Conservation (phyloP, 2,329 filamentous ascomycete genomes). For the Neospermospora avenae region DNA sequence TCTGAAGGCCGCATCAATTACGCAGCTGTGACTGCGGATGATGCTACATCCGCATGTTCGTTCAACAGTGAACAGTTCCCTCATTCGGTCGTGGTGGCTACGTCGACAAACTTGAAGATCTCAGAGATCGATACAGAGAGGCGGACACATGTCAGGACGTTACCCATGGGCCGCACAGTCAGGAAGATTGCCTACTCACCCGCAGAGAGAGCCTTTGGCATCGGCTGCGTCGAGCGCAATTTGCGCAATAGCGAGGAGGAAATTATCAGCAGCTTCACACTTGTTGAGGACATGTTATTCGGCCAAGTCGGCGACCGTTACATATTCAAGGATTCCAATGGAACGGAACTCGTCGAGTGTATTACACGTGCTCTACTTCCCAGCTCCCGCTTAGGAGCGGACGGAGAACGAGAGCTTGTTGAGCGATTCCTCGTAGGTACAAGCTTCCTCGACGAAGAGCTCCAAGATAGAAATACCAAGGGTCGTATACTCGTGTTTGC, state of each 20-base stretch:
- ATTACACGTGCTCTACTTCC: constrained; percentile 74
- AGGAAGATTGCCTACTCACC: constrained; percentile 83
- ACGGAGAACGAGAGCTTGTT: constrained; percentile 46
- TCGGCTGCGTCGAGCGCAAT: constrained; percentile 79
- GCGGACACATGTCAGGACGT: constrained; percentile 81
- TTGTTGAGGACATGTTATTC: constrained; percentile 90
- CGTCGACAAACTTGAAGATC: constrained; percentile 71
- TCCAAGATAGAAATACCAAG: constrained; percentile 47
- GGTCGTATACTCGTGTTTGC: constrained; percentile 85
- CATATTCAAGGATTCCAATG: constrained; percentile 51
- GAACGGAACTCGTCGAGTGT: constrained; percentile 75
- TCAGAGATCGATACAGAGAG: constrained; percentile 78
- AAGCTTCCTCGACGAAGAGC: constrained; percentile 62
- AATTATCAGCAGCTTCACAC: constrained; percentile 75
- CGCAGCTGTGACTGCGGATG: constrained; percentile 88
- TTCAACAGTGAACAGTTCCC: constrained; percentile 83
- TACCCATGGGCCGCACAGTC: constrained; percentile 78
- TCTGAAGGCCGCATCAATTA: constrained; percentile 85
- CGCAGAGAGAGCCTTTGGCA: constrained; percentile 73
- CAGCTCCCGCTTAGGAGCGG: constrained; percentile 39
- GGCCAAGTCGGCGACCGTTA: constrained; percentile 70
- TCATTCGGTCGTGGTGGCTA: constrained; percentile 76
- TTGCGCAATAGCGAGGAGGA: constrained; percentile 69
- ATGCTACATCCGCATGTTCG: constrained; percentile 74
- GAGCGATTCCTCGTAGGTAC: constrained; percentile 94